phyloP scores from a whole-genome alignment of 1,139 yeast genomes.

The Geotrichum candidum region DNA sequence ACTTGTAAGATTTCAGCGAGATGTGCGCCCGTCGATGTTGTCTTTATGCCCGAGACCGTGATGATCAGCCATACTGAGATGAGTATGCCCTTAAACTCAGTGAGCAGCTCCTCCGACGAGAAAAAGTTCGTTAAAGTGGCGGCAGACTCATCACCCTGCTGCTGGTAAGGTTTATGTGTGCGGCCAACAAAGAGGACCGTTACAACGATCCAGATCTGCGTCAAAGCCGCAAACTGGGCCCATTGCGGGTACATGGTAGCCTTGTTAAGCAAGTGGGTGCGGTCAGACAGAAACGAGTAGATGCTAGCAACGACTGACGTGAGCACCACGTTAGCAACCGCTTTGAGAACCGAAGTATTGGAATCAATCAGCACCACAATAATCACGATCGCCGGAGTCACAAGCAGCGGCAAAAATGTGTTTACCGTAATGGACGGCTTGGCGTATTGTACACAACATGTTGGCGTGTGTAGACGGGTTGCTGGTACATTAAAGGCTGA shows the following conservation, averaged over 20 bases:
- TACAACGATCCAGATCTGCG: slow-evolving; percentile 5
- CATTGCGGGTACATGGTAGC: slow-evolving; percentile 5
- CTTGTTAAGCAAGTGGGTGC: slow-evolving; percentile 13
- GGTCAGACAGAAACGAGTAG: slow-evolving; percentile 13
- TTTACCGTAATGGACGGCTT: slow-evolving; percentile 1
- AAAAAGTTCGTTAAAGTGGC: neutral
- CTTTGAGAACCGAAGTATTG: neutral
- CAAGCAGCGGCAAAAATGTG: neutral
- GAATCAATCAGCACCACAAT: neutral
- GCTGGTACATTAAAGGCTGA: neutral
- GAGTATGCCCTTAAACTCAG: slow-evolving; percentile 11
- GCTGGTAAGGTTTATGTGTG: neutral
- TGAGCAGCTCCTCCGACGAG: neutral
- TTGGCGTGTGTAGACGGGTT: slow-evolving; percentile 1
- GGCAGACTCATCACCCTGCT: neutral
- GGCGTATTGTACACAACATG: slow-evolving; percentile 12
- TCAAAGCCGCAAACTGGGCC: slow-evolving; percentile 4
- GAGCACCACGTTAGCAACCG: neutral
- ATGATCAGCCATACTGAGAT: slow-evolving; percentile 3
- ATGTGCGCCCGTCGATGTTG: neutral
- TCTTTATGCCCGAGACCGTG: slow-evolving; percentile 6
- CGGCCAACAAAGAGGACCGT: neutral
- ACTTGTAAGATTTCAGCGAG: neutral
- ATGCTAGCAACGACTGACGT: slow-evolving; percentile 7
- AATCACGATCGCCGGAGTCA: neutral